These are phyloP conservation scores for Scheffersomyces coipomensis DNA, from an alignment of 805 yeast genomes.

Conservation along the genomic window DNA sequence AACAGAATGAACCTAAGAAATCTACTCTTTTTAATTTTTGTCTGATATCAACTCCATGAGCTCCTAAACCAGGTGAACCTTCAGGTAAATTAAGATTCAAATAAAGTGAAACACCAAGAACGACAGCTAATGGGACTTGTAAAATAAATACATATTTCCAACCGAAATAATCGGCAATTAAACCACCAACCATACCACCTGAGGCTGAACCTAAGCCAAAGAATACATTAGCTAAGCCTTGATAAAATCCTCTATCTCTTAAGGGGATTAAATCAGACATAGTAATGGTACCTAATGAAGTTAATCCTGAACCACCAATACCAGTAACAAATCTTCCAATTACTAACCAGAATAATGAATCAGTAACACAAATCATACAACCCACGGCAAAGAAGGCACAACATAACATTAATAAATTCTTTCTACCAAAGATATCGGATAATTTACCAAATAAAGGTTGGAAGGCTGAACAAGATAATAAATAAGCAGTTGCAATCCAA, in stretches of 20 bases:
- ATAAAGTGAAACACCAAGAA: conserved; percentile 38
- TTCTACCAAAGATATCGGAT: conserved; percentile 72
- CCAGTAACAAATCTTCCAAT: conserved; percentile 75
- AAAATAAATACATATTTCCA: conserved; percentile 46
- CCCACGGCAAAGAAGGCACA: conserved; percentile 56
- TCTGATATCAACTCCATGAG: conserved; percentile 43
- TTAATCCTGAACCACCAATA: conserved; percentile 88
- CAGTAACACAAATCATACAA: conserved; percentile 53
- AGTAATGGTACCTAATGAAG: conserved; percentile 70
- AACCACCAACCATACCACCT: conserved; percentile 50
- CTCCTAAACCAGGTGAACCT: conserved; percentile 57
- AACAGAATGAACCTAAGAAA: conserved; percentile 58
- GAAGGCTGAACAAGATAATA: conserved; percentile 67
- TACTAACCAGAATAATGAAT: conserved; percentile 47
- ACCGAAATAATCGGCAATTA: conserved; percentile 53
- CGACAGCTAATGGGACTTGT: conserved; percentile 41
- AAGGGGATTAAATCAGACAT: conserved; percentile 75
- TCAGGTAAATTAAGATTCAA: conserved; percentile 46
- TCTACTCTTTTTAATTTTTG: conserved; percentile 60
- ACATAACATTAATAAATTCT: conserved; percentile 50
- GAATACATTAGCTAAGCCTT: conserved; percentile 75
- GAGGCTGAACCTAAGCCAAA: conserved; percentile 67
- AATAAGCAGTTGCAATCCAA: conserved; percentile 73
- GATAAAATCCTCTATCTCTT: conserved; percentile 76
- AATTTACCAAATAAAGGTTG: conserved; percentile 73